Conservation (phyloP, 164 flowering plant genomes). For the Stephania cephalantha region DNA sequence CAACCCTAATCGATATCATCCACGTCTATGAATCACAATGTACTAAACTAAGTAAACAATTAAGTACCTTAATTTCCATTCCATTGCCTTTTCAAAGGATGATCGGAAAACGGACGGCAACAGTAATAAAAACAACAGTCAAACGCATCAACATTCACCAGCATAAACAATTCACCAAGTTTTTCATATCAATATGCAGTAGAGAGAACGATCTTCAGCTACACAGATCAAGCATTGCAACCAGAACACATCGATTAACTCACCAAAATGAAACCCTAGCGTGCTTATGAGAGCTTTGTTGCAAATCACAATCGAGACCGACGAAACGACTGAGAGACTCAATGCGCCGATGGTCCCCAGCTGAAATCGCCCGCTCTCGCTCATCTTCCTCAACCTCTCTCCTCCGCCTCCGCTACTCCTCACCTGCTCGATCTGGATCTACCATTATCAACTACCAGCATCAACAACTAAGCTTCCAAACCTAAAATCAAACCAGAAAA, state of each 20-base stretch:
- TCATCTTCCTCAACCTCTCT: constrained; percentile 28
- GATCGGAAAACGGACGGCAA: not conserved
- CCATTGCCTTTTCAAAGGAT: not conserved
- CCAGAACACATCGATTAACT: constrained; percentile 6
- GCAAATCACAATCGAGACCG: constrained; percentile 70
- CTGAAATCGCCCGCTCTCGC: constrained; percentile 50
- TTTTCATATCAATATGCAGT: not conserved
- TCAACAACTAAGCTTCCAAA: constrained; percentile 6
- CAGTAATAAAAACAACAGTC: not conserved
- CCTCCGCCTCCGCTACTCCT: not conserved
- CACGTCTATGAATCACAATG: not conserved
- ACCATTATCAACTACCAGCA: not conserved
- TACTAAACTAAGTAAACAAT: not conserved
- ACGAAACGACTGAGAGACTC: constrained; percentile 66
- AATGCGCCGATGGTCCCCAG: constrained; percentile 73
- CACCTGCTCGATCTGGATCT: constrained; percentile 12
- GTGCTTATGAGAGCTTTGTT: constrained; percentile 71
- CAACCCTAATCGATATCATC: not conserved
- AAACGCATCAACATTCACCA: not conserved
- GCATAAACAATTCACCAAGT: not conserved
- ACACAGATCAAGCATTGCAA: not conserved
- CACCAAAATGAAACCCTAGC: constrained; percentile 59
- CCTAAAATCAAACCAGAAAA: not conserved
- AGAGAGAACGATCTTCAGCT: not conserved
- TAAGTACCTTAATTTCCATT: not conserved